Percentiles rank a stretch among this genome's conserved stretches.
These are phyloP conservation scores for Primulina eburnea DNA, from an alignment of 257 asterid species.

Conservation along the genomic window DNA sequence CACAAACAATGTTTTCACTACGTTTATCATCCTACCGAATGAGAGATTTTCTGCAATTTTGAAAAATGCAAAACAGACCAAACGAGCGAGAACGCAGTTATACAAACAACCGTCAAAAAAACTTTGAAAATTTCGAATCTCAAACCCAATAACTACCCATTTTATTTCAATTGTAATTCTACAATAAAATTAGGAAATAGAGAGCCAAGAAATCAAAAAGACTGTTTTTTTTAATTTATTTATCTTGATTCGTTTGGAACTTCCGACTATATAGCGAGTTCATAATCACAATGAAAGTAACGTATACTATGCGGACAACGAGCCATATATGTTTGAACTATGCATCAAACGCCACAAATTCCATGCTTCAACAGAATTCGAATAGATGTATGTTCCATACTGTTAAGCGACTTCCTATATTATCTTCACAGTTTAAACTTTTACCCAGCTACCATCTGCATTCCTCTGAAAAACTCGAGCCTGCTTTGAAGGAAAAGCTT, in stretches of 20 bases:
- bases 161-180: too few relatives aligned
- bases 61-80: too few relatives aligned
- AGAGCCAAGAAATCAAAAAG: not conserved
- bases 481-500: constrained; percentile 56
- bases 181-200: not conserved
- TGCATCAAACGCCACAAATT: not conserved
- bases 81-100: too few relatives aligned
- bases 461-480: constrained; percentile 65
- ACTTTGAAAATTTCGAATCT: too few relatives aligned
- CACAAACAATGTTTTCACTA: too few relatives aligned
- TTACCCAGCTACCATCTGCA: constrained; percentile 56
- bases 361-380: not conserved
- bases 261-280: not conserved
- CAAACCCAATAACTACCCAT: too few relatives aligned
- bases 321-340: not conserved
- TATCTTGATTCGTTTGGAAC: not conserved
- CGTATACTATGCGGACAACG: not conserved
- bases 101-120: too few relatives aligned
- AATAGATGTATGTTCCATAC: too few relatives aligned
- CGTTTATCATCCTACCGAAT: too few relatives aligned
- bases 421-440: constrained; percentile 8
- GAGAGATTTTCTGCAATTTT: too few relatives aligned
- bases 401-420: not conserved
- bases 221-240: too few relatives aligned
- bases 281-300: not conserved